Percentiles rank a stretch among this genome's conserved stretches.
Evolutionary conservation across 331 rosid species (phyloP).

Genomic region (Spiraea crenata): DNA sequence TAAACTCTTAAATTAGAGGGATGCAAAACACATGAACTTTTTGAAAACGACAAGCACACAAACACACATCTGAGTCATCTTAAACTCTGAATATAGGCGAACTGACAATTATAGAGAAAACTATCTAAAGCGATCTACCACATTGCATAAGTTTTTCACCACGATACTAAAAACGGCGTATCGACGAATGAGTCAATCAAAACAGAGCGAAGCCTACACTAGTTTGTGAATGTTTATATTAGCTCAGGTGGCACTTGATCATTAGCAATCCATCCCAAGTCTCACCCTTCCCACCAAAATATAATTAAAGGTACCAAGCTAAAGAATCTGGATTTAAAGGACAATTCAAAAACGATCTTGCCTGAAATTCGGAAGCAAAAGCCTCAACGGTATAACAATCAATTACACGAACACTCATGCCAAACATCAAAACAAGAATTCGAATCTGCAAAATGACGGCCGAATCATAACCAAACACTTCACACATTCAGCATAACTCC

Average conservation of each 20-base stretch:
- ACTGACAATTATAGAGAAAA: no score
- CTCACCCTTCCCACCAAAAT: slow-evolving; percentile 1
- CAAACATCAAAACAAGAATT: not conserved
- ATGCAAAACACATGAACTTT: not conserved
- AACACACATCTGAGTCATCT: not conserved
- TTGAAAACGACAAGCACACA: not conserved
- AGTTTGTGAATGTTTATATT: no score
- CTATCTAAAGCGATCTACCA: not conserved
- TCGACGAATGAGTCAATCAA: not conserved
- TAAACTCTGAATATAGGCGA: not conserved
- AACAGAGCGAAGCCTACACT: not conserved
- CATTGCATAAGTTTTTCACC: not conserved
- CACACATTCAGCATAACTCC: not conserved
- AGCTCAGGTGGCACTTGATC: no score
- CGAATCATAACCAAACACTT: no score
- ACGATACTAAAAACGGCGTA: not conserved
- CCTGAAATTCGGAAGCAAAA: not conserved
- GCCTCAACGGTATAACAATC: no score
- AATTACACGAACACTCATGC: no score
- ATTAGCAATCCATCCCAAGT: not conserved
- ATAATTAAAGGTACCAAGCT: not conserved
- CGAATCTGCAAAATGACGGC: not conserved
- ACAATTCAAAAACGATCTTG: not conserved
- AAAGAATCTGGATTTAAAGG: no score
- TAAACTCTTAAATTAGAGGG: not conserved